Evolutionary conservation across 176 grass and related monocot species (phyloP).

Genomic region (Triticum timopheevii): DNA sequence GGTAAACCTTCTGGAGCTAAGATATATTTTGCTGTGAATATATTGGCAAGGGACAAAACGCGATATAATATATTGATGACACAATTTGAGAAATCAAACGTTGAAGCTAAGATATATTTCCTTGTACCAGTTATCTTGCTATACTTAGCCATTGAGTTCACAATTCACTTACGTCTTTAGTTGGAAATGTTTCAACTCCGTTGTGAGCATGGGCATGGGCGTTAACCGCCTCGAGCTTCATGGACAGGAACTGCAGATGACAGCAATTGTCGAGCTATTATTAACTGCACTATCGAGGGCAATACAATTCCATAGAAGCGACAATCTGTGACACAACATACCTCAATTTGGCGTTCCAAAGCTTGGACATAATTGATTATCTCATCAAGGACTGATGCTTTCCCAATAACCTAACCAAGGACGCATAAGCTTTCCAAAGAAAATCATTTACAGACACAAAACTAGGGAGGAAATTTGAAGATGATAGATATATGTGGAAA

Average conservation of each 20-base stretch:
- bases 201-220: conserved; percentile 49
- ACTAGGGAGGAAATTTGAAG: neutral
- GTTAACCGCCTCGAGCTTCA: conserved; percentile 98
- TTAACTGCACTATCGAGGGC: conserved; percentile 8
- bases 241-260: conserved; percentile 78
- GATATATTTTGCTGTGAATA: neutral
- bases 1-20: neutral
- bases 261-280: conserved; percentile 6
- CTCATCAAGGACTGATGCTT: conserved; percentile 94
- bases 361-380: conserved; percentile 98
- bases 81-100: neutral
- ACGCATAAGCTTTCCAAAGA: conserved; percentile 22
- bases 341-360: conserved; percentile 92
- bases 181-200: conserved; percentile 63
- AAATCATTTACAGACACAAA: conserved; percentile 26
- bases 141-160: conserved; percentile 18
- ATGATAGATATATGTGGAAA: neutral
- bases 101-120: too few species aligned
- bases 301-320: neutral
- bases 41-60: neutral
- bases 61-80: neutral
- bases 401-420: conserved; percentile 78
- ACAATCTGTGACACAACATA: conserved; percentile 19
- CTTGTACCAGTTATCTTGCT: neutral
- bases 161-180: conserved; percentile 81